phyloP scores from a whole-genome alignment of 257 asterid species.

The Avicennia marina region DNA sequence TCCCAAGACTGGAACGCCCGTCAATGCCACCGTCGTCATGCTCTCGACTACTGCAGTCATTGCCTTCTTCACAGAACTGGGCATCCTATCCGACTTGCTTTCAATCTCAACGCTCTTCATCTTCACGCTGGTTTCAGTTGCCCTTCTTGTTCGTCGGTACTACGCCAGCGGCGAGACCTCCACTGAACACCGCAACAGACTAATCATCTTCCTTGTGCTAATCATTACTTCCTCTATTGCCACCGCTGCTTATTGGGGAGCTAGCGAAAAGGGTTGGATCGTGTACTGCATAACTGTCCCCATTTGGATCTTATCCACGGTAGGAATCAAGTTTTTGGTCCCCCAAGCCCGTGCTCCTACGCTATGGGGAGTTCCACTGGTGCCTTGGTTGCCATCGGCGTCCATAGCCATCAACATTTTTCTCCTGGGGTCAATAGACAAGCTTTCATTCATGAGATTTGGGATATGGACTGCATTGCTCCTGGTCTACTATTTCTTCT shows the following conservation, averaged over 20 bases:
- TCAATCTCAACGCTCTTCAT: constrained; percentile 58
- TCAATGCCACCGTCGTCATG: constrained; percentile 52
- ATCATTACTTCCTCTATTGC: constrained; percentile 42
- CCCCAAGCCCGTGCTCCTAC: constrained; percentile 50
- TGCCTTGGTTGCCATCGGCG: constrained; percentile 64
- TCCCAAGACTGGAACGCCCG: constrained; percentile 53
- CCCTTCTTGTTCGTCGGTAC: constrained; percentile 49
- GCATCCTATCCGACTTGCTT: constrained; percentile 39
- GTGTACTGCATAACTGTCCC: constrained; percentile 48
- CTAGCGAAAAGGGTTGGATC: constrained; percentile 35
- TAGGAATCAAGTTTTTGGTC: constrained; percentile 27
- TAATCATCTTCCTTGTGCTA: constrained; percentile 24
- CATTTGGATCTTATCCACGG: constrained; percentile 38
- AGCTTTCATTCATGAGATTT: constrained; percentile 42
- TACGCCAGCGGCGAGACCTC: constrained; percentile 46
- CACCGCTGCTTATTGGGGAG: constrained; percentile 51
- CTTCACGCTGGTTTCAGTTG: constrained; percentile 55
- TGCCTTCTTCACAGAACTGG: constrained; percentile 55
- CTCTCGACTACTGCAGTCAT: constrained; percentile 46
- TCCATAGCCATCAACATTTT: constrained; percentile 55
- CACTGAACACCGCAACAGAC: constrained; percentile 35
- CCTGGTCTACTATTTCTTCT: constrained; percentile 39
- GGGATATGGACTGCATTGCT: constrained; percentile 42
- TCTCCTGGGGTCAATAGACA: constrained; percentile 56
- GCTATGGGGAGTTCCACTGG: constrained; percentile 64